These are phyloP conservation scores for Isabelozyma rhagii DNA, from an alignment of 805 yeast genomes.

Conservation along the genomic window DNA sequence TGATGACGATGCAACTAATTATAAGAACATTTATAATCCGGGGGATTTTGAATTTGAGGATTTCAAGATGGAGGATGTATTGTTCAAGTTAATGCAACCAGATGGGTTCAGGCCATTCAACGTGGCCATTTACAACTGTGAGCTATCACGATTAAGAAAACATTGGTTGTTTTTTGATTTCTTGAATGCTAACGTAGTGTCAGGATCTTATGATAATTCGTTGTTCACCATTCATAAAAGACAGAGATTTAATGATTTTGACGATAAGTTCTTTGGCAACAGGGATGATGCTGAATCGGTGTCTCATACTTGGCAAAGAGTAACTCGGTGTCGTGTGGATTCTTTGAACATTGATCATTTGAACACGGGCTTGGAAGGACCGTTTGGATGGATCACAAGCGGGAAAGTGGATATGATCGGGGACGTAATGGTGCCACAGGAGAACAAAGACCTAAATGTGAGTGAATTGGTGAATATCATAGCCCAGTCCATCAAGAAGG, in stretches of 20 bases:
- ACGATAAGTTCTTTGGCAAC: constrained; percentile 11
- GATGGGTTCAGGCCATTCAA: constrained; percentile 76
- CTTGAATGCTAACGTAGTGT: constrained; percentile 75
- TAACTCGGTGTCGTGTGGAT: constrained; percentile 81
- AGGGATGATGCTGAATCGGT: constrained; percentile 2
- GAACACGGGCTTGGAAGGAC: constrained; percentile 87
- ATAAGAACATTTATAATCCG: constrained; percentile 66
- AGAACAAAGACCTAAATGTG: constrained; percentile 47
- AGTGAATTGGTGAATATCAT: constrained; percentile 49
- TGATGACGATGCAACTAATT: constrained; percentile 78
- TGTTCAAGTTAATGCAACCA: constrained; percentile 82
- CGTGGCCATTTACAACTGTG: constrained; percentile 85
- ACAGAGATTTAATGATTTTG: constrained; percentile 54
- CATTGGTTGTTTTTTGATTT: constrained; percentile 93
- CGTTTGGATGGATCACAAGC: constrained; percentile 93
- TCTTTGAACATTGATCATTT: constrained; percentile 83
- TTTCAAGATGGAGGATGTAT: constrained; percentile 78
- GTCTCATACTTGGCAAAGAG: constrained; percentile 31
- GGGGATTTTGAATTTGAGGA: constrained; percentile 93
- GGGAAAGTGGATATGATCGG: constrained; percentile 95
- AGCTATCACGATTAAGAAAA: constrained; percentile 72
- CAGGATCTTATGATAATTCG: constrained; percentile 92
- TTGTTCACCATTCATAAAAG: constrained; percentile 86
- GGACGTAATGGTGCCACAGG: constrained; percentile 78
- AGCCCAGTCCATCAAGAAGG: constrained; percentile 45